Percentiles rank a stretch among this genome's conserved stretches.
Conservation (phyloP, 768 basidiomycete species). For the Cystofilobasidium capitatum region DNA sequence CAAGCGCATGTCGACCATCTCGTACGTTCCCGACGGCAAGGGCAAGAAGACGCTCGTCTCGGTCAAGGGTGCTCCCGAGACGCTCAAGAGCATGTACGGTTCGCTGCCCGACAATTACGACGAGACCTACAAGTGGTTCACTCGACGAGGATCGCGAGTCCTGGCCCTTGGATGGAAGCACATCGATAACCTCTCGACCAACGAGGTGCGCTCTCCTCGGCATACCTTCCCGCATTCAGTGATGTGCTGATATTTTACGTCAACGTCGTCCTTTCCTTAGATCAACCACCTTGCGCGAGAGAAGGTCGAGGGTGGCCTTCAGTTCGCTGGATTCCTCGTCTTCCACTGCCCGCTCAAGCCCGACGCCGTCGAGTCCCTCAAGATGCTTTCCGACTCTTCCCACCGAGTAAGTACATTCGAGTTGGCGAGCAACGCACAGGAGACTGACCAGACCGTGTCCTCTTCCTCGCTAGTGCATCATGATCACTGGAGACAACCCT, state of each 20-base stretch:
- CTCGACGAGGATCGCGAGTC: constrained; percentile 83
- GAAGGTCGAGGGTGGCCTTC: constrained; percentile 63
- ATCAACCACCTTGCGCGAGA: constrained; percentile 81
- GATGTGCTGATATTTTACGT: background rate
- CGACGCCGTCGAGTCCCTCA: constrained; percentile 80
- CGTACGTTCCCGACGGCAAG: constrained; percentile 49
- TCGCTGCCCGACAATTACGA: constrained; percentile 71
- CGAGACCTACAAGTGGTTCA: constrained; percentile 89
- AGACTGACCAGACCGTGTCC: background rate
- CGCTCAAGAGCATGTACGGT: constrained; percentile 76
- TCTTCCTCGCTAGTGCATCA: constrained; percentile 63
- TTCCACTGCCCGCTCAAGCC: constrained; percentile 96
- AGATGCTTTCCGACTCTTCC: constrained; percentile 90
- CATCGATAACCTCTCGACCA: constrained; percentile 57
- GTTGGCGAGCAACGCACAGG: too few species aligned
- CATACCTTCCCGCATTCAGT: background rate
- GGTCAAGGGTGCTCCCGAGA: constrained; percentile 96
- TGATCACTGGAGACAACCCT: constrained; percentile 99
- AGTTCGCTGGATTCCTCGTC: constrained; percentile 91
- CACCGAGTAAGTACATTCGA: constrained; percentile 62
- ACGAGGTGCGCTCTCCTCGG: constrained; percentile 54
- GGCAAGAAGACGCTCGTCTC: constrained; percentile 41
- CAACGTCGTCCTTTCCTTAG: constrained; percentile 41
- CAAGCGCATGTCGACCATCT: constrained; percentile 93
- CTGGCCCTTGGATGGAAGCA: constrained; percentile 83